Base-by-base conservation (phyloP, 2,329 filamentous ascomycete genomes). In the Aureobasidium namibiae region DNA sequence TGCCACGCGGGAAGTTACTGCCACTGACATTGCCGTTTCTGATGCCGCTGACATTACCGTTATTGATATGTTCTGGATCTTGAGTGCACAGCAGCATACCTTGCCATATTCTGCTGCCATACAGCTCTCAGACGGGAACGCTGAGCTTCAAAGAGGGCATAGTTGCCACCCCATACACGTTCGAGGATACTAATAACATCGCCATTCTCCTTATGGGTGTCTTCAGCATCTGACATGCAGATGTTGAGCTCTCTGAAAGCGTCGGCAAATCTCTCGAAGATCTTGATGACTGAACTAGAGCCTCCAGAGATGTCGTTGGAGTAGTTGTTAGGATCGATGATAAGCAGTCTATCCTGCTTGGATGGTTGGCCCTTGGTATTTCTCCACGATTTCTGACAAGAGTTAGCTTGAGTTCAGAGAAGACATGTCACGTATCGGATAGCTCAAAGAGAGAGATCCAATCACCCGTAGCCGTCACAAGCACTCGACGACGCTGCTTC, bases 271-370 rank as follows among this genome's bases (percentile, higher is more conserved):
- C 80, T 78, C n/a, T 77, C 70, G 64, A 89, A 76, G 50, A 96
- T 88, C 9, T 82, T 76, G 0, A 73, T 64, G 8, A 88, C 89
- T 64, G 89, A 88, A 46, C 78, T 81, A 0, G 91, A 94, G 10
- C 92, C 92, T 10, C 91, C 91, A 0, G 94, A 87, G 26, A 99
- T 94, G 68, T 99, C 94, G 70, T 97, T 97, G 26, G 80, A 76
- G 0, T 82, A 71, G 61, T 89, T 88, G 71, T 97, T 96, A 0
- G 94, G 94, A 68, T 99, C 94, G 61, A 96, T 87, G 66, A 99
- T 96, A 9, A 87, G 89, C 1, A 99, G 78, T 1, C 90, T 84
- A 53, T 87, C 79, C 14, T 72, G 73, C 67, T 86, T 85, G 66
- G 81, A 82, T 24, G 60, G 63, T 67, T 69, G 71, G 31, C 39